phyloP scores from a whole-genome alignment of 768 basidiomycete species.

The Rhodotorula taiwanensis region DNA sequence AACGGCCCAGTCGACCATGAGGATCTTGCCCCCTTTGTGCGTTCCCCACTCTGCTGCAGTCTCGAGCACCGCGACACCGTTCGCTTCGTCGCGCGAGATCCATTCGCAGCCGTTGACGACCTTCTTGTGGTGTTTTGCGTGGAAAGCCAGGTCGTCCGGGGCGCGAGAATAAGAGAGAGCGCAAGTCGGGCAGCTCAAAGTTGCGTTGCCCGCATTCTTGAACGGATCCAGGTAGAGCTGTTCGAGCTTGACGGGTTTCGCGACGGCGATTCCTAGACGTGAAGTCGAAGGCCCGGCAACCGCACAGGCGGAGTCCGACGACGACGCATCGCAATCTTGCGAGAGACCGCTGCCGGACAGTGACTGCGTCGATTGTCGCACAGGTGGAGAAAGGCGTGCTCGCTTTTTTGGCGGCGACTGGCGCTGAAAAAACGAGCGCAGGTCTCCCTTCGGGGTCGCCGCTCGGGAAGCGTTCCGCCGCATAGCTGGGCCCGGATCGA shows the following conservation, averaged over 20 bases:
- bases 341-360: no score
- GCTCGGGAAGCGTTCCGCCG: no score
- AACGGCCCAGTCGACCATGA: constrained; percentile 27
- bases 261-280: no score
- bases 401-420: constrained; percentile 11
- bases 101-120: constrained; percentile 30
- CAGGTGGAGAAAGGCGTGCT: neutral
- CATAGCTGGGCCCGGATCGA: no score
- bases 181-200: constrained; percentile 26
- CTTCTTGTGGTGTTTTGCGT: constrained; percentile 31
- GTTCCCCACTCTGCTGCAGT: constrained; percentile 22
- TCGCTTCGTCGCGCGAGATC: neutral
- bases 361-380: no score
- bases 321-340: no score
- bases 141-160: constrained; percentile 32
- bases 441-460: constrained; percentile 2
- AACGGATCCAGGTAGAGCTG: constrained; percentile 37
- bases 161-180: constrained; percentile 24
- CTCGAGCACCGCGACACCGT: constrained; percentile 19
- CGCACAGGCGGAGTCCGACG: no score
- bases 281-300: neutral
- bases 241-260: constrained; percentile 13
- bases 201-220: constrained; percentile 12
- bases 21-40: constrained; percentile 4
- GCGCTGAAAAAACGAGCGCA: constrained; percentile 16